A percentile compares a stretch with the other conserved stretches of the same genome.
Conservation (phyloP, 371 early-diverging fungal genomes). For the Batrachochytrium dendrobatidis region DNA sequence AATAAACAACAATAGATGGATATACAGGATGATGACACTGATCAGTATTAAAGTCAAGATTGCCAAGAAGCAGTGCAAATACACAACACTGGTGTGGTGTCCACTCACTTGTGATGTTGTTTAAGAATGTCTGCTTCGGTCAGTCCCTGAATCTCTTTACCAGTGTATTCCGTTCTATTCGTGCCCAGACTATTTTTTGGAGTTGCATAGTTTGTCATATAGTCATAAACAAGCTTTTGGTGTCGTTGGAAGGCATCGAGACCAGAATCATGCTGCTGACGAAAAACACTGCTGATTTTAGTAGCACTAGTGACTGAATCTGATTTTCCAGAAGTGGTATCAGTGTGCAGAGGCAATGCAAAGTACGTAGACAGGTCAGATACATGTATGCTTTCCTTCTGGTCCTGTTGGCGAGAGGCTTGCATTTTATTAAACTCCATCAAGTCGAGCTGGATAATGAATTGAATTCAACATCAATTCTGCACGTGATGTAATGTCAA, state of each 20-base stretch:
- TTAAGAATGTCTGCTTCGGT: conserved; percentile 52
- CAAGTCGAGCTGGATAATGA: too few relatives aligned
- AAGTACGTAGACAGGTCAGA: too few relatives aligned
- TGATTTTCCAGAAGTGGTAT: too few relatives aligned
- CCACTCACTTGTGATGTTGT: conserved; percentile 53
- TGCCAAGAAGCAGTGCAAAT: not conserved
- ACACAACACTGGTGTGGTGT: not conserved
- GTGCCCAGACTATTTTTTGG: not conserved
- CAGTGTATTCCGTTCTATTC: not conserved
- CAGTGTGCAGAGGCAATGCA: too few relatives aligned
- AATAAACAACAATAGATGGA: not conserved
- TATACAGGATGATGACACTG: not conserved
- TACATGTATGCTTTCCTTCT: too few relatives aligned
- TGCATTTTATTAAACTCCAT: too few relatives aligned
- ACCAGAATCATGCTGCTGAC: not conserved
- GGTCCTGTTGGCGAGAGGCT: too few relatives aligned
- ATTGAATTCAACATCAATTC: too few relatives aligned
- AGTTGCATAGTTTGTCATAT: conserved; percentile 31
- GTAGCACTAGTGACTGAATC: too few relatives aligned
- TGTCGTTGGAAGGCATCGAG: conserved; percentile 32
- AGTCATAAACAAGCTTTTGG: conserved; percentile 47
- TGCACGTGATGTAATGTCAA: too few relatives aligned
- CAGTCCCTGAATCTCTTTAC: conserved; percentile 13
- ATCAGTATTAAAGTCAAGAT: not conserved
- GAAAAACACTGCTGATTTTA: not conserved